Evolutionary conservation across 1,284 basidiomycete species (phyloP).

Genomic region (Cryptococcus sp.): DNA sequence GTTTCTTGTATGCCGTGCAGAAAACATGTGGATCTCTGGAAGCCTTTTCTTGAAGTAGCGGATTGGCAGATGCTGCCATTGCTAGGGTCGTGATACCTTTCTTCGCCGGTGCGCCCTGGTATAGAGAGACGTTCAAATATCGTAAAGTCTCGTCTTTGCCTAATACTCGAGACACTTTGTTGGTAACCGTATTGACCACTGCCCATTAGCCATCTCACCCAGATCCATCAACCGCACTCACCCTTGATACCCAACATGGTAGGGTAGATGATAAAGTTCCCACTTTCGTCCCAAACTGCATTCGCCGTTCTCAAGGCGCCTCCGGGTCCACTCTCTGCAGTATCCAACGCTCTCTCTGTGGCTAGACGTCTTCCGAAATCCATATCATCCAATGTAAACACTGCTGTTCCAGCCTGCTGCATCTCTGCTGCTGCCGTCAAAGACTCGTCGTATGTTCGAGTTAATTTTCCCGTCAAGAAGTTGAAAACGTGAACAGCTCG

Average conservation of each 20-base stretch:
- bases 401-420: conserved; percentile 88
- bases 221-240: conserved; percentile 49
- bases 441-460: conserved; percentile 91
- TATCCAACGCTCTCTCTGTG: conserved; percentile 81
- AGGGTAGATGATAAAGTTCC: conserved; percentile 87
- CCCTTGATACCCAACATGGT: conserved; percentile 94
- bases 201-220: conserved; percentile 7
- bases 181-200: conserved; percentile 94
- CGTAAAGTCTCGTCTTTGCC: conserved; percentile 94
- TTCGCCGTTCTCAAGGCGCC: conserved; percentile 63
- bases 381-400: conserved; percentile 95
- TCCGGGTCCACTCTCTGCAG: conserved; percentile 36
- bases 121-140: conserved; percentile 82
- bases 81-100: conserved; percentile 78
- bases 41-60: conserved; percentile 77
- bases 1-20: conserved; percentile 86
- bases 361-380: conserved; percentile 96
- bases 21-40: conserved; percentile 87
- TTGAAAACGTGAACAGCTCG: conserved; percentile 91
- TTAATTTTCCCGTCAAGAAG: conserved; percentile 83
- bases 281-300: conserved; percentile 94
- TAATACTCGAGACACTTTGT: conserved; percentile 81
- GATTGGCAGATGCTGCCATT: conserved; percentile 93
- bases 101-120: conserved; percentile 90
- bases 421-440: conserved; percentile 89